Evolutionary conservation across 768 basidiomycete species (phyloP).

Genomic region (Phylloporus sp.): DNA sequence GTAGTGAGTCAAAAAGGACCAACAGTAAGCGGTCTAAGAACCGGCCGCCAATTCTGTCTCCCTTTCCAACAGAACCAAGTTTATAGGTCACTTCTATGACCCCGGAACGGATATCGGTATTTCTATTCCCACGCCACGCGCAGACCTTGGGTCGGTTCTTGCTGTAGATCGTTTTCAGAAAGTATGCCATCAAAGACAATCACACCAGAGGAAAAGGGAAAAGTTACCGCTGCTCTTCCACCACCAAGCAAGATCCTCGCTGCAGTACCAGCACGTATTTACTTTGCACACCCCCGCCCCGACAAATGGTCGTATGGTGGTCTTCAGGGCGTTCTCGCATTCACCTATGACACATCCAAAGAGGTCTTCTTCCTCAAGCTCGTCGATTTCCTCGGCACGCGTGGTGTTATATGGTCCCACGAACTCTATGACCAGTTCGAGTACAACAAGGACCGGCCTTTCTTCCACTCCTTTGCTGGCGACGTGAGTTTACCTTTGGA

Average conservation of each 20-base stretch:
- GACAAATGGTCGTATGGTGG: constrained; percentile 84
- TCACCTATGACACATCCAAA: constrained; percentile 57
- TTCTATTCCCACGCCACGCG: background rate
- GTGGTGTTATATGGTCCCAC: constrained; percentile 91
- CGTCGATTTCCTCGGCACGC: constrained; percentile 79
- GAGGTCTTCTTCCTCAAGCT: constrained; percentile 65
- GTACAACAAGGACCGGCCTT: constrained; percentile 78
- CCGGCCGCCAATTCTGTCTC: too few species aligned
- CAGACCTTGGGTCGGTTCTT: background rate
- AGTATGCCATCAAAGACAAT: constrained; percentile 81
- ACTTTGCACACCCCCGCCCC: constrained; percentile 80
- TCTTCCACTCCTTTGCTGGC: constrained; percentile 89
- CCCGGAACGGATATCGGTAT: too few species aligned
- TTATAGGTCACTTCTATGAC: too few species aligned
- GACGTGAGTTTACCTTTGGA: constrained; percentile 64
- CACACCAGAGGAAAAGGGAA: constrained; percentile 69
- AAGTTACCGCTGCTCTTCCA: constrained; percentile 59
- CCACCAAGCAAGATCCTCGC: constrained; percentile 70
- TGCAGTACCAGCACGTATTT: constrained; percentile 84
- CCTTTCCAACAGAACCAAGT: too few species aligned
- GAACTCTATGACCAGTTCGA: constrained; percentile 82
- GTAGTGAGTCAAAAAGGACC: too few species aligned
- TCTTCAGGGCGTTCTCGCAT: constrained; percentile 78
- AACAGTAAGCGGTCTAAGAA: too few species aligned
- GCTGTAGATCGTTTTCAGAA: constrained; percentile 9